Conservation (phyloP, 2,329 filamentous ascomycete genomes). For the Dendrostoma leiphaemia region DNA sequence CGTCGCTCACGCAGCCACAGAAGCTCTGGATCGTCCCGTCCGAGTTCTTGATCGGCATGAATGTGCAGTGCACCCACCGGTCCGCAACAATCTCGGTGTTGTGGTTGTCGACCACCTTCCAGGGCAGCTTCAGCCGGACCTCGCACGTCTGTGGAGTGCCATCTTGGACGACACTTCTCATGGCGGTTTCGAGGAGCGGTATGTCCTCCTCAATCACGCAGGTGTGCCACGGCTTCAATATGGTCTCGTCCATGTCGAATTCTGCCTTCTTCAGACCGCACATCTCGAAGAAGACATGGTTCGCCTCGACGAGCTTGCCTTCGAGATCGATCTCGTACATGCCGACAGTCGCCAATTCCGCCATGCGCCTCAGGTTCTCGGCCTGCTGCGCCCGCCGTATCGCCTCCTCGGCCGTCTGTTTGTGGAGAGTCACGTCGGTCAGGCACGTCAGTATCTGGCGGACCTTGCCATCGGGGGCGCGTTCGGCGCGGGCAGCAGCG, state of each 20-base stretch:
- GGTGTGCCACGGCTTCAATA: constrained; percentile 42
- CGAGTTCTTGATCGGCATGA: constrained; percentile 47
- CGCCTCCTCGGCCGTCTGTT: constrained; percentile 46
- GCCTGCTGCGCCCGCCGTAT: constrained; percentile 48
- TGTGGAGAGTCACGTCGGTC: constrained; percentile 51
- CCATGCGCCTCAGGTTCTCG: constrained; percentile 52
- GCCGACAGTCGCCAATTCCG: constrained; percentile 52
- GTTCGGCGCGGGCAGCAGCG: constrained; percentile 47
- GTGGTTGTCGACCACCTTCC: constrained; percentile 42
- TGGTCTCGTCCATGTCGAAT: constrained; percentile 24
- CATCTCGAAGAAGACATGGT: constrained; percentile 53
- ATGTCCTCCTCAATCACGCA: constrained; percentile 46
- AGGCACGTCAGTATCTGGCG: constrained; percentile 47
- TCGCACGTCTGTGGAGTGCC: constrained; percentile 45
- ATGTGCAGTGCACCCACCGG: constrained; percentile 47
- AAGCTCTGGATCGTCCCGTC: constrained; percentile 47
- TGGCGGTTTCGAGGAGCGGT: constrained; percentile 35
- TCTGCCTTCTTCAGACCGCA: constrained; percentile 47
- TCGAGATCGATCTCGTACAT: constrained; percentile 54
- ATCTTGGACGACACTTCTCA: constrained; percentile 38
- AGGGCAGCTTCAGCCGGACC: constrained; percentile 46
- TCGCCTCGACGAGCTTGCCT: constrained; percentile 48
- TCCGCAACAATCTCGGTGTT: constrained; percentile 43
- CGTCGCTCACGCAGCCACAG: constrained; percentile 48
- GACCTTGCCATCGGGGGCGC: constrained; percentile 39